Base-by-base conservation (phyloP, 306 rosid species). In the Rubus parviflorus region DNA sequence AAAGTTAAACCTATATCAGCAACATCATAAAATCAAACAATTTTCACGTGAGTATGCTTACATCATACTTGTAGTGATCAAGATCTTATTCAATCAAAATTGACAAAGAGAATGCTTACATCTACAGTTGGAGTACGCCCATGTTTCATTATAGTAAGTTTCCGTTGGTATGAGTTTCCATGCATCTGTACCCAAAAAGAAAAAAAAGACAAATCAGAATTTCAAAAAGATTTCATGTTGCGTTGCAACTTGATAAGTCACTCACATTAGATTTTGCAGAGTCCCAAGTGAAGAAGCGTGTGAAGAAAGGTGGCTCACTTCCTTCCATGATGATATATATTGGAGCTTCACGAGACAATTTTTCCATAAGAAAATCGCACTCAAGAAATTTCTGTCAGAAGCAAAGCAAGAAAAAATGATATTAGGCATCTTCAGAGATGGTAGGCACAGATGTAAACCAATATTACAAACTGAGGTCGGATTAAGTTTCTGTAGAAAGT, bases 241-340 rank as follows among this genome's bases (percentile, higher is more conserved):
- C 37, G 35, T 70, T 11, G 68, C 35, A 63, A 77, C n/a, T 64
- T 47, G 62, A 56, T 16, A 70, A 38, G 80, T 66, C 49, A 74
- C 96, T 96, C 83, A 96, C 99, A 0, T 87, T 70, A 77, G 93
- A 86, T 81, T 91, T 96, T 74, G 96, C 92, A 15, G 94, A 84
- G 68, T 96, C 98, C 99, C 99, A 96, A 47, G 83, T 83, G 80
- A 92, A 96, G 90, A 96, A 96, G 82, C 91, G 93, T n/a, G 96
- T 93, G 90, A 92, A 96, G 89, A 96, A 96, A 83, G 90, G 85
- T 41, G 99, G 99, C 81, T 96, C 99, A 62, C 92, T 91, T 19
- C 96, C 94, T 91, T 96, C 99, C 90, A 86, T 87, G 85, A 89
- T 78, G 16, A 93, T 72, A 83, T 80, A 92, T 77, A 96, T 83